Base-by-base conservation (phyloP, 768 basidiomycete genomes). In the Baorangia bicolor region DNA sequence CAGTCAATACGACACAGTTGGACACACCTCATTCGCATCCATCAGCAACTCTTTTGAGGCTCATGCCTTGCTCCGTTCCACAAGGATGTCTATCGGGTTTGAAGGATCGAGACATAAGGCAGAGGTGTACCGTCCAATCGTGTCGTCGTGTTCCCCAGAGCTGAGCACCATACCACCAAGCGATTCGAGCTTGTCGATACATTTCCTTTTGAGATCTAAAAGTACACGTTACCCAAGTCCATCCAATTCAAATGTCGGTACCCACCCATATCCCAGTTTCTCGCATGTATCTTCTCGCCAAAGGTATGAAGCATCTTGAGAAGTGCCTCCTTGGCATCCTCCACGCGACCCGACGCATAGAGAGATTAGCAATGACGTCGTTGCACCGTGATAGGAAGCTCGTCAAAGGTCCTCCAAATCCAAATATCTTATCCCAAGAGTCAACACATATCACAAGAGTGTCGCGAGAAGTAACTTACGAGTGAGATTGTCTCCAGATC, bases 381-480 rank as follows among this genome's bases (percentile, higher is more conserved):
- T 14, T 27, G 7, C 13, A 5, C 41, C 2, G 31, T 43, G 13
- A 51, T 35, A 3, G 4, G 20, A 34, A 50, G 49, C 9, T 33
- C 35, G 16, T 56, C 55, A 21, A 56, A 56, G 6, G 3, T 25
- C 55, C 55, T n/a, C n/a, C n/a, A n/a, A n/a, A 57, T 39, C 28
- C 37, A 21, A 52, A 57, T 51, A 57, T 46, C 50, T 52, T 34
- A 4, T 27, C 23, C 10, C 7, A 13, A 10, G n/a, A 30, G 18
- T 37, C 12, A 44, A 5, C 10, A 23, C 2, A 35, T 5, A 9
- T 9, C 4, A 39, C 21, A 11, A 10, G 18, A 12, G 4, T 1
- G 0, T 14, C n/a, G 3, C 5, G 6, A 16, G 13, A 23, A 27
- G 13, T 2, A 23, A 33, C 46, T 46, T n/a, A n/a, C n/a, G n/a